phyloP scores from a whole-genome alignment of 2,329 filamentous ascomycete genomes.

The Dissoconium aciculare region DNA sequence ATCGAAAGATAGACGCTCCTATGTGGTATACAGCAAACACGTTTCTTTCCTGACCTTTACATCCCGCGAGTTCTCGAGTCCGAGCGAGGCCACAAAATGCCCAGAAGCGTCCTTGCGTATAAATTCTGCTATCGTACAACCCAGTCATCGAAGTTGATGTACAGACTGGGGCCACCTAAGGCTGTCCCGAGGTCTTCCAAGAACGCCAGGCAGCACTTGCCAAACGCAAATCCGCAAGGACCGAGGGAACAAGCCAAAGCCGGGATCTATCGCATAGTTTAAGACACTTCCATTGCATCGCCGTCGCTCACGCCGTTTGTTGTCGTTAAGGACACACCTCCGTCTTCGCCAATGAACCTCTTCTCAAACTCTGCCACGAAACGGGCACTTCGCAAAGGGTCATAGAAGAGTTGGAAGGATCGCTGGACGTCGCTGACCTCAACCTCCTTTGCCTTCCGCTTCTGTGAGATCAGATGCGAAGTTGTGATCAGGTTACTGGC shows the following conservation, averaged over 20 bases:
- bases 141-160: no score
- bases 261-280: no score
- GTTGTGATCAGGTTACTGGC: slow-evolving; percentile 97
- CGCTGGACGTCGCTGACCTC: slow-evolving; percentile 78
- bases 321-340: slow-evolving; percentile 59
- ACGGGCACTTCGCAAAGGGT: slow-evolving; percentile 71
- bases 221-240: no score
- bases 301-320: slow-evolving; percentile 28
- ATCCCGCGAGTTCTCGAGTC: no score
- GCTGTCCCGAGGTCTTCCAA: no score
- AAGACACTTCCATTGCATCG: slow-evolving; percentile 57
- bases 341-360: slow-evolving; percentile 77
- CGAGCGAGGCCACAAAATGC: no score
- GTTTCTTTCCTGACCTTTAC: no score
- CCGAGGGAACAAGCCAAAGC: no score
- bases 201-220: no score
- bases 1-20: not conserved
- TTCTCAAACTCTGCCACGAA: slow-evolving; percentile 86
- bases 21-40: slow-evolving; percentile 1
- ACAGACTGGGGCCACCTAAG: no score
- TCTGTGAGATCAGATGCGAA: slow-evolving; percentile 71
- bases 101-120: no score
- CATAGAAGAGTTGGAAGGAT: slow-evolving; percentile 88
- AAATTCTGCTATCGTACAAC: no score
- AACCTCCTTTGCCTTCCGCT: slow-evolving; percentile 73